Evolutionary conservation across 495 filamentous ascomycete genomes (phyloP).

Genomic region (Trichocladium antarcticum): DNA sequence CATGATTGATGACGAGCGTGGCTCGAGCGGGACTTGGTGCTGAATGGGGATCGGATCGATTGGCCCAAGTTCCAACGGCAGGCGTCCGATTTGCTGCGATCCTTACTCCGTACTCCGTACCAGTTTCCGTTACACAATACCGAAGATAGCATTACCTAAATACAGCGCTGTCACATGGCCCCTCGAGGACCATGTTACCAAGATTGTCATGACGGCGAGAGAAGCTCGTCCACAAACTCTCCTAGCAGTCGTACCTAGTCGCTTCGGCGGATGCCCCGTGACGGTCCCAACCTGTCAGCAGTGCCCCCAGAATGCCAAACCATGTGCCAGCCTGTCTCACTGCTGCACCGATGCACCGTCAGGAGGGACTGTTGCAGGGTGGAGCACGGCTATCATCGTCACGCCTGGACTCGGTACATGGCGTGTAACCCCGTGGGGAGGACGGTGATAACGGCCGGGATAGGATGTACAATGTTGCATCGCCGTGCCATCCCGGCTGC

Average conservation of each 20-base stretch:
- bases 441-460: no score
- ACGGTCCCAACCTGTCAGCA: neutral
- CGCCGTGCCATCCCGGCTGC: neutral
- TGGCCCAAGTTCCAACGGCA: neutral
- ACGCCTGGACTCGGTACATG: no score
- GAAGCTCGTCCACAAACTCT: no score
- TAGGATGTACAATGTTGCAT: neutral
- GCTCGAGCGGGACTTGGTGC: no score
- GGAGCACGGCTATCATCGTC: neutral
- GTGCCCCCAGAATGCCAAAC: conserved; percentile 6
- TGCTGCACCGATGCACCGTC: neutral
- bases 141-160: no score
- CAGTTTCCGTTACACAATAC: no score
- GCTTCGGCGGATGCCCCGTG: conserved; percentile 1
- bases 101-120: no score
- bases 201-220: no score
- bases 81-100: conserved; percentile 8
- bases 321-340: conserved; percentile 22
- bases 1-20: neutral
- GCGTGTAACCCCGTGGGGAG: no score
- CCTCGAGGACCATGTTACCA: no score
- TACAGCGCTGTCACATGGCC: no score
- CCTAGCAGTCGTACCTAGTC: no score
- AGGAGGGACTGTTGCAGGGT: neutral
- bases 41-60: neutral